Evolutionary conservation across 306 rosid genomes (phyloP).

Genomic region (Corylus heterophylla): DNA sequence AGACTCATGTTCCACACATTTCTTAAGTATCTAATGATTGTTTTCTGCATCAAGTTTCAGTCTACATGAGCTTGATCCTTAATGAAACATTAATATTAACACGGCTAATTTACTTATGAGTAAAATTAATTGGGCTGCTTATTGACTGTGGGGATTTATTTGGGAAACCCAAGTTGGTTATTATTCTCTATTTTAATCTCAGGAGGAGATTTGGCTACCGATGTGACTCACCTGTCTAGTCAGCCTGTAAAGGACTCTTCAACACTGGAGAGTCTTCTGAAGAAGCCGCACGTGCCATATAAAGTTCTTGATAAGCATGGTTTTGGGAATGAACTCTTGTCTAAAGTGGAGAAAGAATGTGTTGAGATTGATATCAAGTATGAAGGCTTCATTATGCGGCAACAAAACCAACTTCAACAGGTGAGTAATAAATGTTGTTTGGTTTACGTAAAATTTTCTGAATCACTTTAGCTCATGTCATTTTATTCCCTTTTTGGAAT

Average conservation of each 20-base stretch:
- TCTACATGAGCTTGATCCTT: background rate
- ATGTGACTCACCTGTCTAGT: conserved; percentile 59
- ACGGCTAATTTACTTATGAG: background rate
- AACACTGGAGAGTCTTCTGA: conserved; percentile 91
- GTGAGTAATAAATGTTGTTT: conserved; percentile 36
- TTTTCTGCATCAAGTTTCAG: background rate
- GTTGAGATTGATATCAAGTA: conserved; percentile 93
- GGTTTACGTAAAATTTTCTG: background rate
- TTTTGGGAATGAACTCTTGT: conserved; percentile 60
- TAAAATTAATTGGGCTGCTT: background rate
- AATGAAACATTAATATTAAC: background rate
- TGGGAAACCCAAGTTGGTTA: background rate
- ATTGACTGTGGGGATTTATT: conserved; percentile 5
- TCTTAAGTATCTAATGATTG: background rate
- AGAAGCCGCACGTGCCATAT: conserved; percentile 92
- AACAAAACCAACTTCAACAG: conserved; percentile 91
- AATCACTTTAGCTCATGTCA: background rate
- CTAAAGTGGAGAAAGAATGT: conserved; percentile 82
- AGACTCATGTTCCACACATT: background rate
- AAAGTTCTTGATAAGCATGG: conserved; percentile 79
- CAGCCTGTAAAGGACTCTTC: conserved; percentile 87
- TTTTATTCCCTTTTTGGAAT: background rate
- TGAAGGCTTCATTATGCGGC: conserved; percentile 92
- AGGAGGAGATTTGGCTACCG: conserved; percentile 88
- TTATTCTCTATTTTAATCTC: conserved; percentile 23